Evolutionary conservation across 306 rosid genomes (phyloP), one percentile per base, ranked within the genome.

Genomic region (Trifolium pratense): DNA sequence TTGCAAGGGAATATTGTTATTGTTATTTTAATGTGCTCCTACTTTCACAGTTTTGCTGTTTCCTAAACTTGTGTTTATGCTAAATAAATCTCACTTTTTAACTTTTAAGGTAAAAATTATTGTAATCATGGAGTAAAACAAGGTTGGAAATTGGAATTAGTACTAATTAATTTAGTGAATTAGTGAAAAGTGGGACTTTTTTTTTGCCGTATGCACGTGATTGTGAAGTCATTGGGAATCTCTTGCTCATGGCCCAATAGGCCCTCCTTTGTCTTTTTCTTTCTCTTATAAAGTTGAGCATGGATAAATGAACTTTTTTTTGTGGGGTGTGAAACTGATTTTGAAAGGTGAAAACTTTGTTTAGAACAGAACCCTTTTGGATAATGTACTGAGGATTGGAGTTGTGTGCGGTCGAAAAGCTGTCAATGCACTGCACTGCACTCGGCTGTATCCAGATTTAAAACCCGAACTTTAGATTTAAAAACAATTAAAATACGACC

Each of bases 131-230:
- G 61, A 71, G 70, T 68, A 39, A 67, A 61, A 14, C 64, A 34
- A 53, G 73, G 62, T 58, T 1, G 81, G 43, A 66, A 3, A 43
- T 43, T 43, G 49, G 7, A 43, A 4, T 13, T 13, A 43, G 7
- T 15, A 4, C 13, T 43, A 45, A 49, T 9, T 9, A 18, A 25
- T 36, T 8, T 32, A 23, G 53, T 40, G 40, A 68, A 62, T 51
- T 15, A 43, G 49, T 5, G 23, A 20, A 69, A 74, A 69, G 74
- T 75, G 29, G 48, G 57, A 17, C 9, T 52, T 45, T 74, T 59
- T 34, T 77, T 77, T 71, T 6, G 29, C 14, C 14, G 5, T 16
- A 46, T 84, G 81, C 89, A 88, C 87, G 91, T 90, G 90, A 77
- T 80, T 5, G n/a, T n/a, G 66, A 20, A 15, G 82, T 18, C 45